These are phyloP conservation scores for Reticulascus tulasneorum DNA, from an alignment of 2,329 filamentous ascomycete species.

Conservation along the genomic window DNA sequence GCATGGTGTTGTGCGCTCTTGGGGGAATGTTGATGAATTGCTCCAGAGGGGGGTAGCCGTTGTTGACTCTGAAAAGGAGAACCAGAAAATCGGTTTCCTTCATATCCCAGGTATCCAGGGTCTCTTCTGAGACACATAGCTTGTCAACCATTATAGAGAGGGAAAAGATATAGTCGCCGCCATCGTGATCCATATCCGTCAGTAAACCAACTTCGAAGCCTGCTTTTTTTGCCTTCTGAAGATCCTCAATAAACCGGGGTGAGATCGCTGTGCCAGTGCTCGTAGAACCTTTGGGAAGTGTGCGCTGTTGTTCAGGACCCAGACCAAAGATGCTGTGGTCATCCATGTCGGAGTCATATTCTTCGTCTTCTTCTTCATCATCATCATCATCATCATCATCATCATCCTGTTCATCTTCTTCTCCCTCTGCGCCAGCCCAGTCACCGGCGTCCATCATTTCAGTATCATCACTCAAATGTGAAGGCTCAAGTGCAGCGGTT, in stretches of 20 bases:
- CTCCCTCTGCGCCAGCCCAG: conserved; percentile 22
- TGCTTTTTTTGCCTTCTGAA: conserved; percentile 55
- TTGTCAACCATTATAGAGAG: conserved; percentile 67
- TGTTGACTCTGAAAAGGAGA: conserved; percentile 62
- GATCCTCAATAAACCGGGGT: conserved; percentile 46
- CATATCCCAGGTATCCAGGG: conserved; percentile 74
- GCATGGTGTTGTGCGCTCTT: conserved; percentile 26
- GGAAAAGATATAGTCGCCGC: conserved; percentile 48
- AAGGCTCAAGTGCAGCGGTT: conserved; percentile 17
- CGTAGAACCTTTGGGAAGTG: conserved; percentile 17
- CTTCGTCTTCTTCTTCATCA: conserved; percentile 26
- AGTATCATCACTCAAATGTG: conserved; percentile 30
- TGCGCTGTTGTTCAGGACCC: background rate
- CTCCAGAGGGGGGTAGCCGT: conserved; percentile 59
- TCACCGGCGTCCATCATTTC: conserved; percentile 19
- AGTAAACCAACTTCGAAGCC: conserved; percentile 69
- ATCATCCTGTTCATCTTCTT: conserved; percentile 27
- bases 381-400: conserved; percentile 24
- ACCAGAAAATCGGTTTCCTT: conserved; percentile 65
- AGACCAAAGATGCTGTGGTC: conserved; percentile 28
- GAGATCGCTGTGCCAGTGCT: conserved; percentile 23
- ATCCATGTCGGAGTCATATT: conserved; percentile 28
- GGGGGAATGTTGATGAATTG: conserved; percentile 41
- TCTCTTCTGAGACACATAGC: conserved; percentile 70
- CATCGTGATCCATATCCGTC: conserved; percentile 35